Evolutionary conservation across 176 grass and related monocot species (phyloP).

Genomic region (Aegilops umbellulata): DNA sequence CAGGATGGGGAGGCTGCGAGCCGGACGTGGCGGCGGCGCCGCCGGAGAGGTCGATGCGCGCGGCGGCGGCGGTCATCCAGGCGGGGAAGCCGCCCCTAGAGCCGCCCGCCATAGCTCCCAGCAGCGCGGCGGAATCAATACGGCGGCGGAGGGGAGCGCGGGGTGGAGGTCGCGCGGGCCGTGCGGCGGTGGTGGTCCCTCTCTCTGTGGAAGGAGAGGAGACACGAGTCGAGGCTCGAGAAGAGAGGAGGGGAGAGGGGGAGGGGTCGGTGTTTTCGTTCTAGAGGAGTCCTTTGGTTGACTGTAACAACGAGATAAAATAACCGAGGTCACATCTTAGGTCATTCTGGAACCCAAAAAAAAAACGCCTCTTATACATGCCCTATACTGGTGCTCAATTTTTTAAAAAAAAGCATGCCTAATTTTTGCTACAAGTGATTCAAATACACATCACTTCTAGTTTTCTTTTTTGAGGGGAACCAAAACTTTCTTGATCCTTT

Average conservation of each 20-base stretch:
- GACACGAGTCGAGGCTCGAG: not conserved
- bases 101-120: slow-evolving; percentile 47
- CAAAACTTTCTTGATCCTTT: too few species aligned
- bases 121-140: slow-evolving; percentile 29
- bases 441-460: too few species aligned
- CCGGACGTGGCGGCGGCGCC: not conserved
- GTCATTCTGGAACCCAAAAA: too few species aligned
- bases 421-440: too few species aligned
- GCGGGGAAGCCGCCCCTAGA: slow-evolving; percentile 58
- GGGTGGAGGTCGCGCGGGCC: not conserved
- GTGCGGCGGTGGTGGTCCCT: not conserved
- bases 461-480: too few species aligned
- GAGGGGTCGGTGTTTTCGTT: not conserved
- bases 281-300: slow-evolving; percentile 20
- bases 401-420: too few species aligned
- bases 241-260: not conserved
- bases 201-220: slow-evolving; percentile 14
- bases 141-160: not conserved
- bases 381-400: too few species aligned
- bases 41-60: slow-evolving; percentile 68
- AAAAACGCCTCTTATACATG: too few species aligned
- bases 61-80: slow-evolving; percentile 80
- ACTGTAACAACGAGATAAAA: too few species aligned
- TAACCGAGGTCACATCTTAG: too few species aligned
- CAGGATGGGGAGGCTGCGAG: not conserved